phyloP scores from a whole-genome alignment of 225 moss, liverwort and hornwort species.

The Bryoerythrophyllum caledonicum region DNA sequence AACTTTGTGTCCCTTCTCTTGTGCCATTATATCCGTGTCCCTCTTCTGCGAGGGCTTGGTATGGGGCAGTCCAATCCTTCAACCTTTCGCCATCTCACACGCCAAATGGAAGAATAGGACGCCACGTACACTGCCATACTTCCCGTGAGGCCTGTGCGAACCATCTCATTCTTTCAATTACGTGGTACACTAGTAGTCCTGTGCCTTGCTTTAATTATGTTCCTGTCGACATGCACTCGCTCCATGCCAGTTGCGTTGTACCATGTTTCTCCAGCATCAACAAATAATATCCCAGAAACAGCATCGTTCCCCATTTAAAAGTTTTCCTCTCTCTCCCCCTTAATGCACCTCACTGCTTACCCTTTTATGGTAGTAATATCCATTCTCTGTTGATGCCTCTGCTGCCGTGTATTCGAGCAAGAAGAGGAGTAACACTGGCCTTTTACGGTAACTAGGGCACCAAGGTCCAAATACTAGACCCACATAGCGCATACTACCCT shows the following conservation, averaged over 20 bases:
- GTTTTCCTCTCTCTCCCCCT: not conserved
- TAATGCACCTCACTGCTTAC: not conserved
- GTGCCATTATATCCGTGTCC: not conserved
- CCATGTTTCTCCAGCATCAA: not conserved
- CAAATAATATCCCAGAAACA: not conserved
- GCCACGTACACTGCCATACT: not conserved
- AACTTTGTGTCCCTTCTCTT: not conserved
- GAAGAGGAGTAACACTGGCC: too few species aligned
- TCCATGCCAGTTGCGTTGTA: not conserved
- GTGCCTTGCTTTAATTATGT: not conserved
- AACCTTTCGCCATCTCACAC: constrained; percentile 10
- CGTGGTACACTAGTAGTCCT: not conserved
- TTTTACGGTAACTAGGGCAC: too few species aligned
- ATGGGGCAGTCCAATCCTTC: not conserved
- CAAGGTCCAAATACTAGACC: too few species aligned
- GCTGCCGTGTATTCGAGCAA: not conserved
- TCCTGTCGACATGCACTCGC: not conserved
- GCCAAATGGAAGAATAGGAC: constrained; percentile 1
- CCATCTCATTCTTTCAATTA: not conserved
- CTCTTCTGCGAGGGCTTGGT: not conserved
- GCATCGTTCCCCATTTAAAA: not conserved
- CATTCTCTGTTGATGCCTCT: not conserved
- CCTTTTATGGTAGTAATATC: not conserved
- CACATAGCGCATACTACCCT: too few species aligned
- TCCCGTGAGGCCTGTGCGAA: constrained; percentile 17